Base-by-base conservation (phyloP, 805 yeast species). In the Blastobotrys mokoenaii region DNA sequence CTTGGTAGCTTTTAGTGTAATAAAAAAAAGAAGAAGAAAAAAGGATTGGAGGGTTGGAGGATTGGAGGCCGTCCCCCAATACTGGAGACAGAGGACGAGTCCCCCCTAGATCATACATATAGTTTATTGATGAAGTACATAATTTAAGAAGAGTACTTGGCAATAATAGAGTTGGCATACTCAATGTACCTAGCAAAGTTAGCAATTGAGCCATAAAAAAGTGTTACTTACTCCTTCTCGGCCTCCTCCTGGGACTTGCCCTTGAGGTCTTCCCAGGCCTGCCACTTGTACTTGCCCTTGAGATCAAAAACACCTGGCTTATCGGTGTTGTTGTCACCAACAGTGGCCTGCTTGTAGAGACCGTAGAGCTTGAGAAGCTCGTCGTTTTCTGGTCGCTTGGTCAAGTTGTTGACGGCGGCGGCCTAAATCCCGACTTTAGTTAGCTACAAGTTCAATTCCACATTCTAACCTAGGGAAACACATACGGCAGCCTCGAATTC, bases 261-360 rank as follows among this genome's bases (percentile, higher is more conserved):
- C 71, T 84, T 83, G 61, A 82, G 71, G 58, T 79, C 80, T 59
- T 82, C 82, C 97, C 97, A 93, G 7, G 97, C 77, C 63, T 89
- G 90, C 97, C 97, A 93, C 75, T 93, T 93, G 77, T 85, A 84
- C 70, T 94, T 88, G 56, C 90, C 97, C 72, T 84, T 87, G 71
- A 93, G 76, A 70, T 88, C 95, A 66, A 93, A 86, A 48, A 84
- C 69, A 52, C 96, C 93, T 45, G 98, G 98, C 71, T 86, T 85
- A 46, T 74, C 71, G 51, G 95, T 84, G 57, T 63, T 66, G 76
- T 87, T 87, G 76, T 93, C 98, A 54, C 98, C 98, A 46, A 82
- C 83, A 31, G 97, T 90, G 57, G 97, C 95, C 72, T 93, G 98
- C 70, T 93, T 93, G 82, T 75, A 93, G 58, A 93, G 74, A 41